Evolutionary conservation across 345 rosid species (phyloP), one percentile per base, ranked within the genome.

Genomic region (Camelina hispida): DNA sequence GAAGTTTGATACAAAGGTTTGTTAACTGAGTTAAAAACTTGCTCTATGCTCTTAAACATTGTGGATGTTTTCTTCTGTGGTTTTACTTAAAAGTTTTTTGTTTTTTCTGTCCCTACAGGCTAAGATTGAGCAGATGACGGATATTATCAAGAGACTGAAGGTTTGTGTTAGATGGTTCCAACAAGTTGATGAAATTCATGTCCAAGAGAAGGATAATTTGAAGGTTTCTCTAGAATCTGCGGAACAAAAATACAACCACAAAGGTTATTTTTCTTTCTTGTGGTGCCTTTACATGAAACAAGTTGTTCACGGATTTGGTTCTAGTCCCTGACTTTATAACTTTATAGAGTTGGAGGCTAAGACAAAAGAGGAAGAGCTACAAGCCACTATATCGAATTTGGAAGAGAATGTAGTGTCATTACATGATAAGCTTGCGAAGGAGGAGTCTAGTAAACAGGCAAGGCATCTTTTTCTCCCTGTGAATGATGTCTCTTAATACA

Each of bases 141-240:
- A 88, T 18, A 82, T 83, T 12, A 91, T 79, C 71, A 84, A 78
- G 77, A 89, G 83, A 74, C 87, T 91, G 52, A 94, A 87, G 82
- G 77, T 81, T 70, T 91, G 98, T 50, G 81, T 94, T 18, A 88
- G 73, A 79, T 94, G 97, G 98, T 85, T 86, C 34, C 91, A 87
- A 71, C 86, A 84, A 73, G 82, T 74, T 54, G 93, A 85, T 18
- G 88, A 87, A 74, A 81, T 69, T 22, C 87, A 88, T 78, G 60
- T 80, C 9, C 78, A 84, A 6, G 93, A 87, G 64, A 85, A 86
- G 75, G 88, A 82, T 32, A 86, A 73, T 75, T 80, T 94, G 7
- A 42, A 42, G 34, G 30, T 68, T 78, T 84, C 83, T 37, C 55
- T 91, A 71, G 95, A 89, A 54, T 81, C 81, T 69, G 79, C 83